Evolutionary conservation across 2,329 filamentous ascomycete species (phyloP), one percentile per base, ranked within the genome.

Genomic region (Fusarium hainanense): DNA sequence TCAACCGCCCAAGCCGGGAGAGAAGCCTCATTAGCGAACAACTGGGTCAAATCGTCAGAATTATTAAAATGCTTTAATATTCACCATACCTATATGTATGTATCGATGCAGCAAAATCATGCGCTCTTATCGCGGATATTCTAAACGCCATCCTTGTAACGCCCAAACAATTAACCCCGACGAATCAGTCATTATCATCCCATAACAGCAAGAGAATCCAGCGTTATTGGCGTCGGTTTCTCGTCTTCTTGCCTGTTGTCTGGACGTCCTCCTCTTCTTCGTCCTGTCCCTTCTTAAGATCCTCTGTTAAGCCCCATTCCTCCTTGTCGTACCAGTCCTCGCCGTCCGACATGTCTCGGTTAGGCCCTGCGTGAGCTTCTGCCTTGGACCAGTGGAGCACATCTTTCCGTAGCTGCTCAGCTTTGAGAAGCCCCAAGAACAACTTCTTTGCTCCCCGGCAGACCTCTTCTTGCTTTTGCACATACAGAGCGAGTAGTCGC

Each of bases 281-380:
- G 66, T 94, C 92, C 74, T 92, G 90, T 0, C 93, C 93, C 81
- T 96, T 96, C 78, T 93, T 91, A 10, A 95, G 81, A 70, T 92
- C 90, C 66, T 92, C 90, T 11, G 88, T 86, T 50, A 96, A 78
- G 0, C 87, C 88, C 92, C 92, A 95, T 80, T 93, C 91, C 55
- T 93, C 90, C 75, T 88, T 88, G 79, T 97, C 93, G 76, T 94
- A 94, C 92, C 92, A 97, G 77, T 97, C 93, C 82, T 97, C 93
- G 13, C 92, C 92, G 77, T 97, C 93, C 52, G 91, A 94, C 90
- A 96, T 90, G 78, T 94, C 92, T 51, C 89, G 79, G 76, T 89
- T 88, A 20, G 82, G 77, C 3, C 89, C 88, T 54, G 83, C 85
- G 74, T 95, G 93, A 23, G 87, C 92, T 80, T 95, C 93, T 3